A percentile compares a stretch with the other conserved stretches of the same genome.
These are phyloP conservation scores for Rutstroemia sp. DNA, from an alignment of 2,329 filamentous ascomycete species.

Conservation along the genomic window DNA sequence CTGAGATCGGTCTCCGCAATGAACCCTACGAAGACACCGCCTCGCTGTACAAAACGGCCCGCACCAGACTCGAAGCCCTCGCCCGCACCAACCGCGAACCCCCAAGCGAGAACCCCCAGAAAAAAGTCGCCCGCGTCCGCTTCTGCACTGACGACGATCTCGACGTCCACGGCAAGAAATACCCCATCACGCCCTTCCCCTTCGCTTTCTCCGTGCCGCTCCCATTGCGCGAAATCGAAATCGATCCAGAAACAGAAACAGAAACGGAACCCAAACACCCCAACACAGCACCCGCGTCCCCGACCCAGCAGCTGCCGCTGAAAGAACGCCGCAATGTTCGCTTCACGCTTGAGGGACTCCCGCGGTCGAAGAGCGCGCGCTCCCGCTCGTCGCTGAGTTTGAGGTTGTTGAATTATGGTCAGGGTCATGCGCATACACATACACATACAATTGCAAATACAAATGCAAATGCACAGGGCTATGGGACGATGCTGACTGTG, in stretches of 20 bases:
- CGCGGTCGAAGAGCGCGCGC: neutral
- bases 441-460: neutral
- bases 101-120: neutral
- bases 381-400: neutral
- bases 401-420: too few species aligned
- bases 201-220: neutral
- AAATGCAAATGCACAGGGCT: neutral
- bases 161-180: neutral
- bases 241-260: too few species aligned
- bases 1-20: neutral
- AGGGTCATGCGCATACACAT: neutral
- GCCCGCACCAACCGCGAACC: neutral
- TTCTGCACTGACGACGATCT: neutral
- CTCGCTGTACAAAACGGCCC: slow-evolving; percentile 3
- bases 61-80: neutral
- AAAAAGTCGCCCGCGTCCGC: neutral
- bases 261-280: neutral
- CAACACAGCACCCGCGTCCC: neutral
- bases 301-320: neutral
- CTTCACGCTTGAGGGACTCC: neutral
- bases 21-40: slow-evolving; percentile 7
- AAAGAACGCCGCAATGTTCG: neutral
- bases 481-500: neutral
- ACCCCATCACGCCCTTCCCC: neutral
- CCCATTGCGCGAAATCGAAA: too few species aligned